Evolutionary conservation across 202 grass and related monocot genomes (phyloP).

Genomic region (Bolboschoenoplectus hybrid): DNA sequence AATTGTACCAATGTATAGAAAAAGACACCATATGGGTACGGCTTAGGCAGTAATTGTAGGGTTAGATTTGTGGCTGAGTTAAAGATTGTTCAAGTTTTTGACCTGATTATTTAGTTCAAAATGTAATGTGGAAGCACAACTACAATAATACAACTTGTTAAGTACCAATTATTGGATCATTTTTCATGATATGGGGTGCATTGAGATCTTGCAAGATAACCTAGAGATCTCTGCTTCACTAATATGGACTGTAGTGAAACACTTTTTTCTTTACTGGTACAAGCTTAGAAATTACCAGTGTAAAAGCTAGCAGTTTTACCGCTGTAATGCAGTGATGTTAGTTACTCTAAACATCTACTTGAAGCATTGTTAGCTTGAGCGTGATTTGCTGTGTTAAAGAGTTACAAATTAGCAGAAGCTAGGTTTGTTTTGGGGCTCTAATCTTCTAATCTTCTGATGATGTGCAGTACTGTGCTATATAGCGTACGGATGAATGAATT

Average conservation of each 20-base stretch:
- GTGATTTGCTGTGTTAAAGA: neutral
- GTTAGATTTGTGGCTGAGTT: neutral
- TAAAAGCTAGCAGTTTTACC: neutral
- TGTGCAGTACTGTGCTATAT: too few relatives aligned
- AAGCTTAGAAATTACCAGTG: neutral
- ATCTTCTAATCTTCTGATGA: too few relatives aligned
- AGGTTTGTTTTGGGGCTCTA: neutral
- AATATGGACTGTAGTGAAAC: neutral
- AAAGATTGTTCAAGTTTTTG: neutral
- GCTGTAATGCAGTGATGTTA: neutral
- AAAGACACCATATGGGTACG: neutral
- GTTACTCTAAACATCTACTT: neutral
- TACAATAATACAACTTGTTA: neutral
- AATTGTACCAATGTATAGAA: conserved; percentile 26
- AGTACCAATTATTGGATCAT: neutral
- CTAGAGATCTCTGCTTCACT: neutral
- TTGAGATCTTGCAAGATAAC: neutral
- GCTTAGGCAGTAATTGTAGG: neutral
- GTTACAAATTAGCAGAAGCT: neutral
- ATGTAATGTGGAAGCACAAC: neutral
- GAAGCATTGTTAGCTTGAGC: neutral
- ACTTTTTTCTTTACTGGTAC: neutral
- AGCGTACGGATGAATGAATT: too few relatives aligned
- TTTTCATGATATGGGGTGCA: neutral
- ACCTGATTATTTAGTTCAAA: neutral